These are phyloP conservation scores for Parasarocladium wereldwijsianum DNA, from an alignment of 2,329 filamentous ascomycete species.

Conservation along the genomic window DNA sequence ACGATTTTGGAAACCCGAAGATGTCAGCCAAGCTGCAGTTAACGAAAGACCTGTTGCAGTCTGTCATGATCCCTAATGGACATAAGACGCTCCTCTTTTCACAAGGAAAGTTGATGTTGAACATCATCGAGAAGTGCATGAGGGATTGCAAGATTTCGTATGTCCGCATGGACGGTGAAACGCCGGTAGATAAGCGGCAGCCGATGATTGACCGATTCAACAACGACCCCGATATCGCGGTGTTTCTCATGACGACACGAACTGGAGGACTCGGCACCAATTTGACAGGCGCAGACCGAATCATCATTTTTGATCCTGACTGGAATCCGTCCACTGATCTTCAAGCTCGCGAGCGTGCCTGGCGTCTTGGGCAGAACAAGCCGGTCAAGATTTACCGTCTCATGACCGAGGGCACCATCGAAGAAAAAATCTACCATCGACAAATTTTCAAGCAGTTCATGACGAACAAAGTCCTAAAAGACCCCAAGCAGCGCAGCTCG, in stretches of 20 bases:
- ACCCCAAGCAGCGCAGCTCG: slow-evolving; percentile 82
- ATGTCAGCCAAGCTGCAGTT: slow-evolving; percentile 96
- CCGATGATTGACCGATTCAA: slow-evolving; percentile 89
- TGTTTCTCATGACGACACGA: slow-evolving; percentile 90
- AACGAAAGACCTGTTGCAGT: slow-evolving; percentile 67
- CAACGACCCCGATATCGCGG: slow-evolving; percentile 58
- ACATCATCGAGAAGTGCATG: slow-evolving; percentile 80
- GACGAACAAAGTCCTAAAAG: slow-evolving; percentile 88
- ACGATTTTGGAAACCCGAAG: slow-evolving; percentile 61
- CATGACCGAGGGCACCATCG: slow-evolving; percentile 97
- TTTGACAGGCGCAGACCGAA: slow-evolving; percentile 82
- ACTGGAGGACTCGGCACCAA: slow-evolving; percentile 92
- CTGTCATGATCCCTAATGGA: slow-evolving; percentile 73
- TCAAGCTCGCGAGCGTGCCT: slow-evolving; percentile 88
- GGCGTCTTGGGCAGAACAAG: slow-evolving; percentile 87
- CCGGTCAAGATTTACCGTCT: slow-evolving; percentile 93
- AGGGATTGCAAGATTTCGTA: slow-evolving; percentile 57
- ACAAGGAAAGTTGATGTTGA: slow-evolving; percentile 87
- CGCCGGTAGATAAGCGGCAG: slow-evolving; percentile 78
- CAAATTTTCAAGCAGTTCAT: slow-evolving; percentile 98
- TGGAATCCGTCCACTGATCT: slow-evolving; percentile 98
- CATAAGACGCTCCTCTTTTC: slow-evolving; percentile 91
- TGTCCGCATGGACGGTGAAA: slow-evolving; percentile 86
- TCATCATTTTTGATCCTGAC: slow-evolving; percentile 97
- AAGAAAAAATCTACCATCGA: slow-evolving; percentile 97